Conservation (phyloP, 1,284 basidiomycete genomes). For the Malassezia sympodialis region DNA sequence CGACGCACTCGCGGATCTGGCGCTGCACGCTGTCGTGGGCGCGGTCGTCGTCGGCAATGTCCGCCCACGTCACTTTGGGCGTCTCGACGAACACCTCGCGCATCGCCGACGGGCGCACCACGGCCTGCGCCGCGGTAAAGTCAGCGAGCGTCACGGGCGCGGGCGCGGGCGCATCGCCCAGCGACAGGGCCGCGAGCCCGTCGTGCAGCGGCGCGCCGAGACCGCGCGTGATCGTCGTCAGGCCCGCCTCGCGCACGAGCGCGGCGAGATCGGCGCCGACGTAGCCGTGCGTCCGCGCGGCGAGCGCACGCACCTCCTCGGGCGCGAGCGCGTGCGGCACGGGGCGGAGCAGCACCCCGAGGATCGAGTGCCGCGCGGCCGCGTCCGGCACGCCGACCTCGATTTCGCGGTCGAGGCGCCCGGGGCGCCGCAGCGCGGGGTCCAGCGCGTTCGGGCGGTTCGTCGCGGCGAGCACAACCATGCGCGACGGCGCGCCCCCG, state of each 20-base stretch:
- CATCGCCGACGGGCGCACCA: constrained; percentile 83
- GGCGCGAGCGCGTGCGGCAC: constrained; percentile 65
- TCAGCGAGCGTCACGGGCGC: constrained; percentile 52
- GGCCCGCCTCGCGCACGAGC: constrained; percentile 84
- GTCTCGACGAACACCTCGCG: constrained; percentile 82
- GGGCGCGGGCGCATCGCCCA: not conserved
- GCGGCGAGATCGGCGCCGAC: constrained; percentile 91
- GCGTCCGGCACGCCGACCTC: constrained; percentile 91
- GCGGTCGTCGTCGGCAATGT: constrained; percentile 54
- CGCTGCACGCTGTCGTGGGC: constrained; percentile 21
- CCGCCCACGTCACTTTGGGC: constrained; percentile 69
- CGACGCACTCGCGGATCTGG: constrained; percentile 49
- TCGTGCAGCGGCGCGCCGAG: constrained; percentile 14
- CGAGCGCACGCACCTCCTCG: constrained; percentile 59
- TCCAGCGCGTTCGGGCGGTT: constrained; percentile 96
- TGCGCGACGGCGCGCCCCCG: constrained; percentile 50
- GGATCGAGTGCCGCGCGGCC: constrained; percentile 68
- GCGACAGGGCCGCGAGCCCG: constrained; percentile 19
- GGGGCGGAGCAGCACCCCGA: constrained; percentile 67
- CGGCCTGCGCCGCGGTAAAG: constrained; percentile 62
- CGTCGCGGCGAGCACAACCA: constrained; percentile 92
- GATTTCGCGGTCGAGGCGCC: constrained; percentile 90
- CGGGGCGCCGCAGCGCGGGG: constrained; percentile 83
- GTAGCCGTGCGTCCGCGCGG: constrained; percentile 80
- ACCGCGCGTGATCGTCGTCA: constrained; percentile 54